These are phyloP conservation scores for Physaria fendleri DNA, from an alignment of 345 rosid genomes.

Conservation along the genomic window DNA sequence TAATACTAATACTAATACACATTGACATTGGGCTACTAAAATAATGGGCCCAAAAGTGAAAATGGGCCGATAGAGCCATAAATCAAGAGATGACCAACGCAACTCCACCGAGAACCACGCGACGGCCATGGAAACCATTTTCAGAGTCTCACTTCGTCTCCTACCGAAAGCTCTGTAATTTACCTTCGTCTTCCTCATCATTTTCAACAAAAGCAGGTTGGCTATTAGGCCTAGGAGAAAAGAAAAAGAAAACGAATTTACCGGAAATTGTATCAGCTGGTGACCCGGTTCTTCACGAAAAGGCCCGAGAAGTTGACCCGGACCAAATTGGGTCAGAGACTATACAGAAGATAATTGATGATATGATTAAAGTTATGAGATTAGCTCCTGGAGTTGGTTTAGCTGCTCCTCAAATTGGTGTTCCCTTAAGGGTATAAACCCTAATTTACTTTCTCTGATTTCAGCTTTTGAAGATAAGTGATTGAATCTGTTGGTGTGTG, in stretches of 20 bases:
- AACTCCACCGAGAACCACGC: not conserved
- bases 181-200: slow-evolving; percentile 31
- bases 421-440: slow-evolving; percentile 54
- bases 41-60: not conserved
- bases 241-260: slow-evolving; percentile 46
- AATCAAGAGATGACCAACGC: slow-evolving; percentile 3
- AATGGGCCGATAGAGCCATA: slow-evolving; percentile 7
- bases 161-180: slow-evolving; percentile 27
- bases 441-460: not conserved
- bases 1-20: not conserved
- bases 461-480: not conserved
- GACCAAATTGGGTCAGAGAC: slow-evolving; percentile 67
- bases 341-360: slow-evolving; percentile 82
- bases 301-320: slow-evolving; percentile 65
- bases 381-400: slow-evolving; percentile 90
- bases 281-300: slow-evolving; percentile 90
- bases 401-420: slow-evolving; percentile 93
- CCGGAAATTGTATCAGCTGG: slow-evolving; percentile 75
- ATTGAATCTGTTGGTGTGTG: not conserved
- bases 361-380: slow-evolving; percentile 71
- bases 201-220: slow-evolving; percentile 69
- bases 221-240: slow-evolving; percentile 76
- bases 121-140: slow-evolving; percentile 46
- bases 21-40: not conserved
- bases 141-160: slow-evolving; percentile 48